Evolutionary conservation across 805 yeast species (phyloP), one percentile per base, ranked within the genome.

Genomic region (Wickerhamiella occidentalis): DNA sequence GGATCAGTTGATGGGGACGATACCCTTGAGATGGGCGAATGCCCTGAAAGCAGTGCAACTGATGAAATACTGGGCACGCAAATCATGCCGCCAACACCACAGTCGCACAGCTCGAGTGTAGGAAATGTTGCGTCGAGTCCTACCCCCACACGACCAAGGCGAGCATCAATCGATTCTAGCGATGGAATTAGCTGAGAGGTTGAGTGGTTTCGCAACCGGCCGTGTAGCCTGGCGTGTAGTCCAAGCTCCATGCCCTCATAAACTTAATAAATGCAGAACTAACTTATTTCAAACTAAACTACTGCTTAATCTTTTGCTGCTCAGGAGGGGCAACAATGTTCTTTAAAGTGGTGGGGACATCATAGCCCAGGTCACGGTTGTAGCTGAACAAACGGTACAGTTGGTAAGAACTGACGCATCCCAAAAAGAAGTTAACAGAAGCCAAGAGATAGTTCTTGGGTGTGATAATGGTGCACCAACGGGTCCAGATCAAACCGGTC

Each of bases 401-500:
- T 72, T 90, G 97, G 64, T 72, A 78, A 26, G 90, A 84, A 2
- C 97, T 96, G 44, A 94, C 95, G 28, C 80, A 70, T 22, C 94
- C 95, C 49, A 90, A 71, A 75, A 92, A 90, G 73, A 87, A 86
- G 69, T 90, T 90, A 50, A 90, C 98, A 25, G 90, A 78, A 3
- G 97, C 98, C 56, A 92, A 73, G 53, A 92, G 70, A 58, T 75
- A 73, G 68, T 90, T 90, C 68, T 82, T 81, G 38, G 98, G 98
- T 56, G 71, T 78, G 62, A 90, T 90, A 55, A 88, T 92, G 68
- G 88, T 77, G 13, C 96, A 87, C 97, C 97, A 90, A 66, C 98
- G 79, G 30, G 98, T 90, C 98, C 98, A 90, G 59, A 90, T 86
- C 48, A 78, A 78, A 49, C 96, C 98, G 1, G 98, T 90, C 43